Conservation (phyloP, 495 filamentous ascomycete genomes). For the Neurospora sp. region DNA sequence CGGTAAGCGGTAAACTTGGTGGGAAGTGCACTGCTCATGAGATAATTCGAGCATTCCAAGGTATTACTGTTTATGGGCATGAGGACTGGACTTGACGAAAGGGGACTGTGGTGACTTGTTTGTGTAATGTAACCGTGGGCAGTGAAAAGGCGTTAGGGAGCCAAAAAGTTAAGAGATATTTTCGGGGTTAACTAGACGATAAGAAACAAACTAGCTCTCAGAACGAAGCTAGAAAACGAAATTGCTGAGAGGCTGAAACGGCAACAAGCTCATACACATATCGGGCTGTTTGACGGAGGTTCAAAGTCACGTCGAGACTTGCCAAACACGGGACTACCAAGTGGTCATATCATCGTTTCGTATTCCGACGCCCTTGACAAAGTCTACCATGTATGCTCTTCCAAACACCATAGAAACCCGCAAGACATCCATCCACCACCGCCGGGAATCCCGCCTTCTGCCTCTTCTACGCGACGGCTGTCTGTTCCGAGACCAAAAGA, state of each 20-base stretch:
- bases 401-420: neutral
- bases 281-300: neutral
- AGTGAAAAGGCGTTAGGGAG: neutral
- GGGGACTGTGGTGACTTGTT: neutral
- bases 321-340: neutral
- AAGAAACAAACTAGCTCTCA: neutral
- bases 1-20: slow-evolving; percentile 14
- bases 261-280: neutral
- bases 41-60: neutral
- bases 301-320: neutral
- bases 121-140: neutral
- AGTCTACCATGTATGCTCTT: neutral
- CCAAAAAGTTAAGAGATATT: neutral
- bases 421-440: neutral
- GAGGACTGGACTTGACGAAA: neutral
- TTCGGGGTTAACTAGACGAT: neutral
- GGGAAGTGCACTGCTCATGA: neutral
- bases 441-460: neutral
- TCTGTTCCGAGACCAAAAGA: neutral
- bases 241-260: neutral
- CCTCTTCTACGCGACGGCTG: neutral
- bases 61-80: neutral
- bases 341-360: neutral
- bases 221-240: neutral
- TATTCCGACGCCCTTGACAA: neutral